Conservation (phyloP, 2,329 filamentous ascomycete genomes). For the Ophiostoma novo-ulmi region DNA sequence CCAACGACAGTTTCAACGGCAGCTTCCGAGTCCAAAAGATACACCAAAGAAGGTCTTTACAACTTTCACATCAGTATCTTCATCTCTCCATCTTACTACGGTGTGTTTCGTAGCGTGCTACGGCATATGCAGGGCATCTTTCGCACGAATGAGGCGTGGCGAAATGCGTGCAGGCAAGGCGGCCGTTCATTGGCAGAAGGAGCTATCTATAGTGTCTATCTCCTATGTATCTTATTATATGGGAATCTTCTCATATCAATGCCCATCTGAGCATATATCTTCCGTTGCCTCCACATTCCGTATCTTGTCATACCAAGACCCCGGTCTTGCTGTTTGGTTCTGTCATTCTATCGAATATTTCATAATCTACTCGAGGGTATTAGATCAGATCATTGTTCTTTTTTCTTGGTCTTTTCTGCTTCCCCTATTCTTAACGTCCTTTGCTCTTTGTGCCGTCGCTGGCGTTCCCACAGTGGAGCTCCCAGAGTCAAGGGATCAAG, state of each 20-base stretch:
- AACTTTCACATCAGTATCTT: neutral
- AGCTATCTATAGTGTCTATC: neutral
- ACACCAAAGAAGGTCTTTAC: too few species aligned
- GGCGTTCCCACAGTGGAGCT: neutral
- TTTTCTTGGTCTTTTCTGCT: neutral
- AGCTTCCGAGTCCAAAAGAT: too few species aligned
- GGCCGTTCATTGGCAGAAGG: slow-evolving; percentile 17
- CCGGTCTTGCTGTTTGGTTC: neutral
- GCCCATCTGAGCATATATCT: neutral
- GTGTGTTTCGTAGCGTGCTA: slow-evolving; percentile 9
- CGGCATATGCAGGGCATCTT: slow-evolving; percentile 6
- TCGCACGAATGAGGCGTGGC: neutral
- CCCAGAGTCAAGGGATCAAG: neutral
- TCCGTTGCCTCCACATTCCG: neutral
- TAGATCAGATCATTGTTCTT: neutral
- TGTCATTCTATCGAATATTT: neutral
- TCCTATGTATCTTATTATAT: neutral
- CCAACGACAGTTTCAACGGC: neutral
- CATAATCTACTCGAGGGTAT: neutral
- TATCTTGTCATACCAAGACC: neutral
- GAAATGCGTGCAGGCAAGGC: slow-evolving; percentile 16
- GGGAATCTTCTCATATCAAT: neutral
- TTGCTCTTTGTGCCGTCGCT: slow-evolving; percentile 1
- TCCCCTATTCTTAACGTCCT: neutral
- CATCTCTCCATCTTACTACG: neutral